Conservation (phyloP, 2,329 filamentous ascomycete genomes). For the Beauveria asiatica region DNA sequence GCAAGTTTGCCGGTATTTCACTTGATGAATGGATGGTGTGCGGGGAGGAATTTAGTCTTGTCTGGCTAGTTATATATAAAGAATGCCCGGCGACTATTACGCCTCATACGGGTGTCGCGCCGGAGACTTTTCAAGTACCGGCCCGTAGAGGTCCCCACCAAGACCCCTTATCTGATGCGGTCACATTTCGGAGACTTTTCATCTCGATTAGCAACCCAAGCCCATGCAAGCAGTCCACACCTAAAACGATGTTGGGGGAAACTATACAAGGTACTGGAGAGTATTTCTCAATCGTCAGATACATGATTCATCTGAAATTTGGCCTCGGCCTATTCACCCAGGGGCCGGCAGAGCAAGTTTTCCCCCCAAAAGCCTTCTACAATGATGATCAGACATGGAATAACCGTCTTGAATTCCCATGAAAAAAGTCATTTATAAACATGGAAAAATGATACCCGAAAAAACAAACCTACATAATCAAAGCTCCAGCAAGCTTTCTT, state of each 20-base stretch:
- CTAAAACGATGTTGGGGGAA: no score
- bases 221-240: background rate
- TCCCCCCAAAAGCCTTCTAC: no score
- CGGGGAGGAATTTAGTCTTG: background rate
- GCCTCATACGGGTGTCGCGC: background rate
- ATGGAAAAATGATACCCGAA: background rate
- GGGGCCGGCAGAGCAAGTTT: no score
- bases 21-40: background rate
- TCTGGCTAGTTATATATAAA: background rate
- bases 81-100: conserved; percentile 2
- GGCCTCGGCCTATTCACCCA: no score
- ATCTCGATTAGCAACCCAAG: background rate
- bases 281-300: no score
- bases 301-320: no score
- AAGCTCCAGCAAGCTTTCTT: background rate
- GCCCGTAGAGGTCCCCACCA: background rate
- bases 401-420: background rate
- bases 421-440: background rate
- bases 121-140: background rate
- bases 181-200: conserved; percentile 6
- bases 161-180: background rate
- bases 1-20: background rate
- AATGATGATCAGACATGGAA: no score
- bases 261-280: no score
- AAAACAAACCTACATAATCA: background rate